phyloP scores from a whole-genome alignment of 306 rosid genomes.

The Dicorynia guianensis region DNA sequence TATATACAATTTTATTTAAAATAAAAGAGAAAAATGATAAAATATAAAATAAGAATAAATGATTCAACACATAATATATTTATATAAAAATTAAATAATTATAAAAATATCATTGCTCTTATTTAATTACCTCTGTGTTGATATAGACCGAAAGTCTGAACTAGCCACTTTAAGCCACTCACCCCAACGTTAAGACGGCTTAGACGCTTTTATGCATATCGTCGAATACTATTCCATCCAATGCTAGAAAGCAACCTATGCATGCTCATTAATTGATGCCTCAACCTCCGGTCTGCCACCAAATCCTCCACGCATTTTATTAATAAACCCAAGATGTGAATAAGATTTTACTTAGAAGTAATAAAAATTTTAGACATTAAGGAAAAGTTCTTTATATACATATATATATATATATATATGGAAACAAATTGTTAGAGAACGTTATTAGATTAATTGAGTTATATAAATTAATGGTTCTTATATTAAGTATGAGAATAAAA shows the following conservation, averaged over 20 bases:
- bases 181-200: not conserved
- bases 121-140: not conserved
- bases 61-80: too few species aligned
- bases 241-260: constrained; percentile 3
- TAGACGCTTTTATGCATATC: constrained; percentile 20
- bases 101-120: too few species aligned
- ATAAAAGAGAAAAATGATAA: too few species aligned
- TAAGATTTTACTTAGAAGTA: constrained; percentile 35
- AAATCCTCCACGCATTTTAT: not conserved
- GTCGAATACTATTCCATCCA: constrained; percentile 2
- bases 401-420: too few species aligned
- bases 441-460: too few species aligned
- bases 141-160: not conserved
- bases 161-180: not conserved
- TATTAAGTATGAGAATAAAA: too few species aligned
- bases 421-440: too few species aligned
- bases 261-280: not conserved
- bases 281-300: not conserved
- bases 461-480: too few species aligned
- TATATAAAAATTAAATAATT: too few species aligned
- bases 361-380: not conserved
- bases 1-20: too few species aligned
- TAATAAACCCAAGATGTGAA: constrained; percentile 12
- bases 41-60: too few species aligned
- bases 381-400: too few species aligned